These are phyloP conservation scores for Malus sylvestris DNA, from an alignment of 306 rosid species.

Conservation along the genomic window DNA sequence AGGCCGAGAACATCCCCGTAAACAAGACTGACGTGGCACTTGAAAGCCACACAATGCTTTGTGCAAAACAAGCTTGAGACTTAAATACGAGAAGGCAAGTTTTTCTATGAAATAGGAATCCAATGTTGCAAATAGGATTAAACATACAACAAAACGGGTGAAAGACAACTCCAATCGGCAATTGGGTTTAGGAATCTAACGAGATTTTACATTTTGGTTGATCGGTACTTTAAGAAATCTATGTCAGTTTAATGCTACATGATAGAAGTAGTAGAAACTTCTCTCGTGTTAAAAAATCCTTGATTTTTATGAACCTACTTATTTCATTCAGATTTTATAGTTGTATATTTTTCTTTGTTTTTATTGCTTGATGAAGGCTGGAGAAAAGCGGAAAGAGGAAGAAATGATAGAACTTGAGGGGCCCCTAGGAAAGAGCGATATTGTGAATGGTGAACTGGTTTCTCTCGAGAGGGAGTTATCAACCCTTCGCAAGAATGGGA, in stretches of 20 bases:
- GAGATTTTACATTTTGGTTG: not conserved
- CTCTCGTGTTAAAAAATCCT: not conserved
- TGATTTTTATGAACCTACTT: not conserved
- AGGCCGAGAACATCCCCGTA: not conserved
- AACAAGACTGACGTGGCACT: not conserved
- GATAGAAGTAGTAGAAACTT: not conserved
- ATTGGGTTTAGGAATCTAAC: not conserved
- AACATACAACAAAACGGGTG: not conserved
- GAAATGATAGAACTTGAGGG: constrained; percentile 97
- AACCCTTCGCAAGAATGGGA: constrained; percentile 62
- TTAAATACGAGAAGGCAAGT: not conserved
- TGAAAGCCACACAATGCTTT: not conserved
- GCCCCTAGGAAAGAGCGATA: constrained; percentile 75
- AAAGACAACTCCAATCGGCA: too few relatives aligned
- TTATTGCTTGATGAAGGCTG: constrained; percentile 51
- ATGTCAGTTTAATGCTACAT: not conserved
- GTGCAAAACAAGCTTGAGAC: not conserved
- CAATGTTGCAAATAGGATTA: not conserved
- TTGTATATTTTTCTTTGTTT: not conserved
- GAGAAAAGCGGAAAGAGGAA: constrained; percentile 97
- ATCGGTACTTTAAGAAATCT: not conserved
- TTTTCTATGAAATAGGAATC: not conserved
- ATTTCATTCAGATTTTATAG: not conserved
- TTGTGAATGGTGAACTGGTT: constrained; percentile 65
- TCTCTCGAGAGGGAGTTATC: constrained; percentile 85